Evolutionary conservation across 768 basidiomycete genomes (phyloP).

Genomic region (Lentinula detonsa): DNA sequence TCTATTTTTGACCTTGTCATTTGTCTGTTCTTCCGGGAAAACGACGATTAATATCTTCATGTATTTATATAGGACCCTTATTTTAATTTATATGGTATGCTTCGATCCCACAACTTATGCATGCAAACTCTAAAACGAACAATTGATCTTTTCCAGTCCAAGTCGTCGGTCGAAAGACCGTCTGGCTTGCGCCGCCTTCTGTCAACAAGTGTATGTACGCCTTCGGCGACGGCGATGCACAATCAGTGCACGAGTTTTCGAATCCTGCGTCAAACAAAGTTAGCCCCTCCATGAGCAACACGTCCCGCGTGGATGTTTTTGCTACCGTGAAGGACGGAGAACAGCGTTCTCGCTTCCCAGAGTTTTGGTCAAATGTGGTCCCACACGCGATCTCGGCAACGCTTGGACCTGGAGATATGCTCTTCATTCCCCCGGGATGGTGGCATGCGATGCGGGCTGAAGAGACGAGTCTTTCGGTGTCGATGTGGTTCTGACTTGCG

Average conservation of each 20-base stretch:
- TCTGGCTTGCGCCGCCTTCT: constrained; percentile 85
- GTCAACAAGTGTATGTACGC: constrained; percentile 55
- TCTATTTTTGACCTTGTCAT: constrained; percentile 3
- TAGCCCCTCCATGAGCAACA: constrained; percentile 65
- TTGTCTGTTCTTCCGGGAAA: neutral
- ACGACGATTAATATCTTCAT: neutral
- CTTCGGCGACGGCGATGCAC: constrained; percentile 19
- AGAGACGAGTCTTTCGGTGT: constrained; percentile 78
- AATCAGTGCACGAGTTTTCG: constrained; percentile 3
- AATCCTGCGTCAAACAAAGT: constrained; percentile 33
- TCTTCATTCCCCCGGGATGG: constrained; percentile 91
- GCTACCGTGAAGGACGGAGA: constrained; percentile 14
- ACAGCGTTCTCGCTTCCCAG: constrained; percentile 23
- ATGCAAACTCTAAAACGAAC: constrained; percentile 1
- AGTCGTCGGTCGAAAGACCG: constrained; percentile 80
- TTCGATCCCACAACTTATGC: neutral
- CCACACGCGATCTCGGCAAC: constrained; percentile 55
- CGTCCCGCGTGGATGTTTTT: constrained; percentile 81
- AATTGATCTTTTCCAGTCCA: constrained; percentile 50
- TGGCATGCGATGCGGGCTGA: constrained; percentile 92
- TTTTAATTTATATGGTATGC: constrained; percentile 81
- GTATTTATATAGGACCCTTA: constrained; percentile 69
- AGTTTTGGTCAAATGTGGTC: constrained; percentile 52
- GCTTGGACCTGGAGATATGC: constrained; percentile 75
- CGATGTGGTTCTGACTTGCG: constrained; percentile 74